phyloP scores from a whole-genome alignment of 768 basidiomycete genomes.

The Naganishia onofrii region DNA sequence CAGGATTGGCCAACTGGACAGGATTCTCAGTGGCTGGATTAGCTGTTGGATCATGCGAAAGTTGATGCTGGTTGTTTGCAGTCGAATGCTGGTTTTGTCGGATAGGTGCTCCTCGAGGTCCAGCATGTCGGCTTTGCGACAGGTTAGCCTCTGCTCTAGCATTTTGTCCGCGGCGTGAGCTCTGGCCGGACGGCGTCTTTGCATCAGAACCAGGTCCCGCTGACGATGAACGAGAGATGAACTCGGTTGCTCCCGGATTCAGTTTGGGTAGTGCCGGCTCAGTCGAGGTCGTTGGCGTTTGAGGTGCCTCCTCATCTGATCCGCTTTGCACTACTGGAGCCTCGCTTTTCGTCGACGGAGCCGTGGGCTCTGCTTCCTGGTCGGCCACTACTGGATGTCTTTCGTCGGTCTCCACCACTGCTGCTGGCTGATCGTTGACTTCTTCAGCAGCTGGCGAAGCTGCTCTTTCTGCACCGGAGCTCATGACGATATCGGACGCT shows the following conservation, averaged over 20 bases:
- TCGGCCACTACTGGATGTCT: not conserved
- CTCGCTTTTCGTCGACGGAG: not conserved
- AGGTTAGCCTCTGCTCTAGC: not conserved
- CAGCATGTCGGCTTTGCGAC: slow-evolving; percentile 9
- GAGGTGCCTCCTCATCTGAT: not conserved
- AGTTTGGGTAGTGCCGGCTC: not conserved
- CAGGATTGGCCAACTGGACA: not conserved
- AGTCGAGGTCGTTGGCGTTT: not conserved
- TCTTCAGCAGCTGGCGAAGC: not conserved
- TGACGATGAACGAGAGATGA: slow-evolving; percentile 13
- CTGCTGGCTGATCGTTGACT: not conserved
- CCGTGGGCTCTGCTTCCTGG: not conserved
- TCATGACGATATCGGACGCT: slow-evolving; percentile 1
- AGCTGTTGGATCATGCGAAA: not conserved
- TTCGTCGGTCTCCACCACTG: not conserved
- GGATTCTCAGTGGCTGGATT: not conserved
- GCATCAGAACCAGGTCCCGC: not conserved
- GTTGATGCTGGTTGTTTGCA: not conserved
- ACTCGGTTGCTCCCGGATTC: slow-evolving; percentile 5
- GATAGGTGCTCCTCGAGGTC: not conserved
- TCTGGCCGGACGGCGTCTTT: not conserved
- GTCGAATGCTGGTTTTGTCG: not conserved
- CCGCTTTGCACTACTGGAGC: not conserved
- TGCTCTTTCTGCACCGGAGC: not conserved
- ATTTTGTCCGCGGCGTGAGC: not conserved